Evolutionary conservation across 352 stramenopile genomes (phyloP), one percentile per base, ranked within the genome.

Genomic region (Phytophthora tentaculata): DNA sequence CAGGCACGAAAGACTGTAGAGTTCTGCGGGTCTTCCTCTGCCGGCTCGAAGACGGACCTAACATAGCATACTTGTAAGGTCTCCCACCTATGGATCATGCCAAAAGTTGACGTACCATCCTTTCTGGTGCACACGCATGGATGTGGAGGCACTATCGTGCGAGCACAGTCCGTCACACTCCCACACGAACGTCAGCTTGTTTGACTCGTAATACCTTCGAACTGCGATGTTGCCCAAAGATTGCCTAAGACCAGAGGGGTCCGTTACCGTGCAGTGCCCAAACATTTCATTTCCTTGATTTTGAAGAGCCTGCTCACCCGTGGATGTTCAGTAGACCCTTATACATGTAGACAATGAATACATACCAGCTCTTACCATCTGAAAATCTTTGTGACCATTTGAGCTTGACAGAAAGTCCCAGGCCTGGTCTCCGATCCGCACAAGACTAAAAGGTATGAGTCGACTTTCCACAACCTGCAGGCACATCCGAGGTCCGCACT

Each of bases 131-230:
- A 88, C 41, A 12, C 69, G 73, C n/a, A 82, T 73, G 10, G 32
- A 39, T 0, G 55, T 29, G 0, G 70, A 68, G 28, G 69, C 66
- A 32, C 23, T 48, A 47, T 63, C 61, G 19, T 63, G 41, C 13
- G 73, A 64, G 26, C 55, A 76, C 7, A 67, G 26, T 9, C 71
- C 80, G 7, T 76, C 54, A 48, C 73, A 88, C 56, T 86, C 77
- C 80, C 80, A 88, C 14, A 83, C 69, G 47, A 79, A 83, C 19
- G 77, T 83, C 23, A 86, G 59, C 16, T 81, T 72, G 20, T 83
- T 64, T 20, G 71, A 61, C 41, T 88, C 80, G 12, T 75, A 53
- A 45, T 77, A 88, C 10, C 75, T 61, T 12, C 76, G 75, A 53
- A 88, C 66, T 1, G 78, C 80, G 10, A 86, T 68, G 47, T 88